Conservation (phyloP, 108 stramenopile genomes). For the Stephanodiscus triporus region DNA sequence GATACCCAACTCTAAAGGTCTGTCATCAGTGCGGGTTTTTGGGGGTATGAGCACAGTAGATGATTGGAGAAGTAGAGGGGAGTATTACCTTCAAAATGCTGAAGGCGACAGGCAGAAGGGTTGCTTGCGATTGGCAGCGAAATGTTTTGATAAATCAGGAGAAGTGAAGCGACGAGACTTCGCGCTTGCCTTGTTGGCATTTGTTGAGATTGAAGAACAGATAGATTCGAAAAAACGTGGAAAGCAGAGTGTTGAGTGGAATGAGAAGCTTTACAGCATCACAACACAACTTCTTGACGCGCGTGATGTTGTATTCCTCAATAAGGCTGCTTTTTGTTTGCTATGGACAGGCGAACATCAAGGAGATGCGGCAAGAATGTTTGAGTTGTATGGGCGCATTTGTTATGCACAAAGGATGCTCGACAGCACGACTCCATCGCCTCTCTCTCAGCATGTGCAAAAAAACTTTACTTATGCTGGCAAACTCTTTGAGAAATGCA, state of each 20-base stretch:
- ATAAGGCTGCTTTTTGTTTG: constrained; percentile 49
- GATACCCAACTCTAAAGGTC: background rate
- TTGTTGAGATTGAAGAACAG: constrained; percentile 40
- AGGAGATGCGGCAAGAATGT: constrained; percentile 36
- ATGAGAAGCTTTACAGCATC: constrained; percentile 25
- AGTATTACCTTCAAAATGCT: constrained; percentile 52
- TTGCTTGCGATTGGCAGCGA: constrained; percentile 46
- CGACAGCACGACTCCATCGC: background rate
- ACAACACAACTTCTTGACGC: constrained; percentile 41
- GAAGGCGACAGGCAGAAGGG: constrained; percentile 36
- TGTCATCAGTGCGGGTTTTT: constrained; percentile 34
- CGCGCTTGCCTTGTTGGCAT: constrained; percentile 42
- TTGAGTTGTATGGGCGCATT: constrained; percentile 45
- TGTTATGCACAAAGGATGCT: constrained; percentile 15
- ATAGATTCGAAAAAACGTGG: constrained; percentile 15
- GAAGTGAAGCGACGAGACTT: constrained; percentile 35
- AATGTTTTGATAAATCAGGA: constrained; percentile 53
- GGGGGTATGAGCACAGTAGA: constrained; percentile 38
- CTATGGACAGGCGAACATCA: constrained; percentile 39
- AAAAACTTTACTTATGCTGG: constrained; percentile 42
- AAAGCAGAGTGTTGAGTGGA: constrained; percentile 17
- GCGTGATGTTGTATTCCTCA: constrained; percentile 44
- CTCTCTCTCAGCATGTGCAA: constrained; percentile 31
- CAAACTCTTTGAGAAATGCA: constrained; percentile 27
- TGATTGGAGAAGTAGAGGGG: constrained; percentile 51